Evolutionary conservation across 225 moss, liverwort and hornwort species (phyloP).

Genomic region (Ulota crispa): DNA sequence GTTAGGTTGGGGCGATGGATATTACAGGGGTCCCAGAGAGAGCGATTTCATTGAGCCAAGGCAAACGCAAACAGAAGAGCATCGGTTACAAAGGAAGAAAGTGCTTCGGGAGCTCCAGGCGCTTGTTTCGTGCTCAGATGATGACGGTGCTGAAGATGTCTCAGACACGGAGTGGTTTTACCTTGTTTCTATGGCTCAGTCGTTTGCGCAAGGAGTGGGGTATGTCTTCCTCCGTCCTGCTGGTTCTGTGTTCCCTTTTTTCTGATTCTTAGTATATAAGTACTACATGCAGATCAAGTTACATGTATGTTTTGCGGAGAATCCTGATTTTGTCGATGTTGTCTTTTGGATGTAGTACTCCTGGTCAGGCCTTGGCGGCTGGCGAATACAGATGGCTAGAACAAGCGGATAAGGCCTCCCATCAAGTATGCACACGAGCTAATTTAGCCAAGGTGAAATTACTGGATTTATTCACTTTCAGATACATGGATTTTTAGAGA

Average conservation of each 20-base stretch:
- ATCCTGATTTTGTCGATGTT: slow-evolving; percentile 7
- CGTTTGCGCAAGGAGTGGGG: slow-evolving; percentile 74
- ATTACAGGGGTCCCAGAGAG: slow-evolving; percentile 71
- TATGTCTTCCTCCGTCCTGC: slow-evolving; percentile 35
- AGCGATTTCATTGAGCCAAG: slow-evolving; percentile 54
- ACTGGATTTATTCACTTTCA: slow-evolving; percentile 6
- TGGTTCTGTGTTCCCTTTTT: not conserved
- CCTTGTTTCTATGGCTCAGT: slow-evolving; percentile 81
- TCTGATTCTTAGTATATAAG: not conserved
- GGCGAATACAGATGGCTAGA: slow-evolving; percentile 58
- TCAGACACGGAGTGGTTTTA: slow-evolving; percentile 94
- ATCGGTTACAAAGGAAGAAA: slow-evolving; percentile 62
- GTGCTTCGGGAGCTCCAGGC: slow-evolving; percentile 77
- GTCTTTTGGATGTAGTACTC: slow-evolving; percentile 52
- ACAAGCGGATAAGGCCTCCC: slow-evolving; percentile 57
- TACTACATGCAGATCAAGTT: slow-evolving; percentile 2
- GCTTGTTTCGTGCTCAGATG: slow-evolving; percentile 56
- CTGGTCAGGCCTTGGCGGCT: slow-evolving; percentile 69
- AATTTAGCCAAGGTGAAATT: slow-evolving; percentile 67
- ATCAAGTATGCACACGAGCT: slow-evolving; percentile 60
- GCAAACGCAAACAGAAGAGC: slow-evolving; percentile 51
- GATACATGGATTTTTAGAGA: not conserved
- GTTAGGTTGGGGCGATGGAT: slow-evolving; percentile 88
- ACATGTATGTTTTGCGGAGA: not conserved
- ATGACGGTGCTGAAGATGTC: slow-evolving; percentile 64